phyloP scores from a whole-genome alignment of 208 protist genomes.

The Acanthamoeba lenticulata region DNA sequence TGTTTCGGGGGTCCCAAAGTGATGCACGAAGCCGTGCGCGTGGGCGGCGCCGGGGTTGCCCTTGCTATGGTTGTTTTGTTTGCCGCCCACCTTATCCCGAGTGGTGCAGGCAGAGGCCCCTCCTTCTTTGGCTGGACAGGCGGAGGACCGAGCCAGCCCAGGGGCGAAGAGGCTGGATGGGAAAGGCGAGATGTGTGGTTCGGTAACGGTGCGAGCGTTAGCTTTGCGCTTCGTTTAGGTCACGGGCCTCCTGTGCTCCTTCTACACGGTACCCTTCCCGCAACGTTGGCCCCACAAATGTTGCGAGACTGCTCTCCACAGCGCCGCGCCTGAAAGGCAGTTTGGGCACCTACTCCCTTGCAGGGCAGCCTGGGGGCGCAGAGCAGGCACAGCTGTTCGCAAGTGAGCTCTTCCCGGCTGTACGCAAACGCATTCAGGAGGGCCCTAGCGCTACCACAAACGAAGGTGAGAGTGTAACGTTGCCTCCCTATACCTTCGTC shows the following conservation, averaged over 20 bases:
- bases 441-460: neutral
- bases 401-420: neutral
- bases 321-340: neutral
- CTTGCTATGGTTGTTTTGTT: neutral
- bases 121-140: neutral
- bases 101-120: neutral
- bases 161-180: neutral
- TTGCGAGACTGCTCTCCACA: neutral
- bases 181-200: constrained; percentile 17
- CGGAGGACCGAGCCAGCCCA: neutral
- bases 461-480: neutral
- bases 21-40: neutral
- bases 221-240: neutral
- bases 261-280: neutral
- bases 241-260: constrained; percentile 10
- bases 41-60: neutral
- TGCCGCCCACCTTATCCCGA: neutral
- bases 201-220: neutral
- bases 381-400: neutral
- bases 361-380: neutral
- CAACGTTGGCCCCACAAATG: neutral
- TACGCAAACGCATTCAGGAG: neutral
- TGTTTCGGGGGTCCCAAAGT: neutral
- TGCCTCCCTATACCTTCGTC: neutral
- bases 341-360: neutral